Evolutionary conservation across 805 yeast species (phyloP), one percentile per base, ranked within the genome.

Genomic region (Kodamaea neixiangensis): DNA sequence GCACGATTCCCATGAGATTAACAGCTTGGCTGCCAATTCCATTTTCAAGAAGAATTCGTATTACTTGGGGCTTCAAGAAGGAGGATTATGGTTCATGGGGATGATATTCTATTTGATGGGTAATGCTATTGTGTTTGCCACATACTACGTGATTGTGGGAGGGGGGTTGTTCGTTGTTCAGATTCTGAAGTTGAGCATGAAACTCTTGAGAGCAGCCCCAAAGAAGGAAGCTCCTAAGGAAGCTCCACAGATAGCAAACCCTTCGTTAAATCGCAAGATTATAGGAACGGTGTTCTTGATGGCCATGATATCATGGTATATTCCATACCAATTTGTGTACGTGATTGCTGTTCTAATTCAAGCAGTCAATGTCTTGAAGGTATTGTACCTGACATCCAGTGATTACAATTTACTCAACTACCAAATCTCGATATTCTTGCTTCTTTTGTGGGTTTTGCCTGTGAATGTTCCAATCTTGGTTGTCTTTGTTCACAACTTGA

Each of bases 271-370:
- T 11, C 29, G 48, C n/a, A 48, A 48, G 20, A 14, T 75, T n/a
- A 69, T 76, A 1, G 66, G 73, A 3, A 51, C 70, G 0, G 40
- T 74, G 0, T 57, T 85, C 10, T 53, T 81, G 2, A 54, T 73
- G 0, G 64, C 76, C 17, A 38, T 62, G 43, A 85, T 87, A 2
- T 71, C 83, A 25, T 67, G 85, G 19, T 87, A 85, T 61, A 69
- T 89, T 11, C 97, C 97, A 0, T 91, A 85, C 61, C 97, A 91
- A 63, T 78, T 90, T 62, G 92, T 89, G 1, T 89, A 78, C 59
- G 70, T 82, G 6, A 76, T 87, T 6, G 77, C 86, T 42, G 72
- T 82, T 44, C 21, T 82, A 9, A 77, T 86, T 1, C 96, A 89
- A 63, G 56, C 72, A 1, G 59, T 77, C n/a, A 79, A 81, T 21